Conservation (phyloP, 257 asterid genomes). For the Plantago major region DNA sequence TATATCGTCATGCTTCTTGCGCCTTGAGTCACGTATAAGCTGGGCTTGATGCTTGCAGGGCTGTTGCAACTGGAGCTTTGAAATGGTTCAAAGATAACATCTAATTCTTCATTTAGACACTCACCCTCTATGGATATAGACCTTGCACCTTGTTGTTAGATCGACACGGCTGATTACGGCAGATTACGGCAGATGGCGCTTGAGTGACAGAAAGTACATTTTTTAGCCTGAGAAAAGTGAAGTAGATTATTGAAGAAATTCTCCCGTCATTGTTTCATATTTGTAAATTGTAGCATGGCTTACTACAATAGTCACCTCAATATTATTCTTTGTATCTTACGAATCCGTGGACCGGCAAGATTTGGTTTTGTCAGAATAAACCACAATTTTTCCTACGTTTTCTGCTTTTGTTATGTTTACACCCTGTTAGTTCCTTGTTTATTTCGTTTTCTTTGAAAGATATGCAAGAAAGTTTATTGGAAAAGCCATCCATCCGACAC, state of each 20-base stretch:
- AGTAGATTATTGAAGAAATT: conserved; percentile 24
- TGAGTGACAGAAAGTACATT: not conserved
- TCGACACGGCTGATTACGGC: not conserved
- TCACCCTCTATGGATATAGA: not conserved
- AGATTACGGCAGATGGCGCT: conserved; percentile 16
- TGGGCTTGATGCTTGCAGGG: conserved; percentile 38
- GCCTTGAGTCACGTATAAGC: not conserved
- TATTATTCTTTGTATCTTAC: conserved; percentile 23
- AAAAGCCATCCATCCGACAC: no score
- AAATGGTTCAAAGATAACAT: conserved; percentile 79
- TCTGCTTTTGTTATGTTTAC: no score
- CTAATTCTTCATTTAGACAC: conserved; percentile 18
- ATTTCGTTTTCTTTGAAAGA: not conserved
- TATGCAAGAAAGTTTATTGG: not conserved
- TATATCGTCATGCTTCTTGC: conserved; percentile 5
- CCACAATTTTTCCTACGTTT: conserved; percentile 6
- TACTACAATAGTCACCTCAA: conserved; percentile 17
- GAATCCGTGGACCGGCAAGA: not conserved
- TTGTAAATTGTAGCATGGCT: conserved; percentile 36
- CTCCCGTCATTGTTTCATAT: conserved; percentile 18
- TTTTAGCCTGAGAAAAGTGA: conserved; percentile 20
- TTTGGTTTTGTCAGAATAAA: conserved; percentile 3
- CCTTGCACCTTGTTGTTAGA: conserved; percentile 2
- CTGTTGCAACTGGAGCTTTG: conserved; percentile 59
- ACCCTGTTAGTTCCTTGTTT: not conserved